Percentiles rank a stretch among this genome's conserved stretches.
Conservation (phyloP, 192 early-diverging fungal species). For the Linnemannia exigua region DNA sequence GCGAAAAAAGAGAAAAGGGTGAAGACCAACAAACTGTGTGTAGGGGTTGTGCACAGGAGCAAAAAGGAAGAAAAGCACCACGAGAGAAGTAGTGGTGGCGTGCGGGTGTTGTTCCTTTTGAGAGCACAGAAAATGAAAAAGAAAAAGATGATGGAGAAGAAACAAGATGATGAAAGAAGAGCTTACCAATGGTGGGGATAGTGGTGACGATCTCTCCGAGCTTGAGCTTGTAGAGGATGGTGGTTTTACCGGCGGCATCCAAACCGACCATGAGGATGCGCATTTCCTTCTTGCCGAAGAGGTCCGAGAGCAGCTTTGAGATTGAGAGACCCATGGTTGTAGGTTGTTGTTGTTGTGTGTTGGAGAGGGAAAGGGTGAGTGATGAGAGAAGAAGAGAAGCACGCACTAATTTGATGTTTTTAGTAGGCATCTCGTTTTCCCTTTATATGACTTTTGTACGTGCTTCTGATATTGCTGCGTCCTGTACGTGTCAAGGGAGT, state of each 20-base stretch:
- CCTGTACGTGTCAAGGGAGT: neutral
- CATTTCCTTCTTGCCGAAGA: constrained; percentile 96
- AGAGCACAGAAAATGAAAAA: neutral
- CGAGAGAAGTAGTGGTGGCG: too few relatives aligned
- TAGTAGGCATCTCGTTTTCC: neutral
- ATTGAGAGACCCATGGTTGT: constrained; percentile 88
- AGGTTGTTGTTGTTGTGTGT: constrained; percentile 14
- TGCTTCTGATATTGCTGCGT: neutral
- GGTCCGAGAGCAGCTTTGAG: constrained; percentile 79
- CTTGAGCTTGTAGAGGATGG: constrained; percentile 99
- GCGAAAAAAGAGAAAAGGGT: neutral
- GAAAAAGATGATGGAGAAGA: neutral
- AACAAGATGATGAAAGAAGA: neutral
- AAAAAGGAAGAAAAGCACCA: neutral
- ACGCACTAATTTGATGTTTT: neutral
- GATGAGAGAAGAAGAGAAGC: neutral
- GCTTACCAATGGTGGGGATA: constrained; percentile 96
- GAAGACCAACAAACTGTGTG: neutral
- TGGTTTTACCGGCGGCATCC: constrained; percentile 98
- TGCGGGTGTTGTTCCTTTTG: neutral
- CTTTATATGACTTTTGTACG: neutral
- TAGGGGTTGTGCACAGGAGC: too few relatives aligned
- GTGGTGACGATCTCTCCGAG: constrained; percentile 99
- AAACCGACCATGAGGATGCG: constrained; percentile 97
- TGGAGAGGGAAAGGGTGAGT: constrained; percentile 5